A percentile compares a stretch with the other conserved stretches of the same genome.
Evolutionary conservation across 2,329 filamentous ascomycete genomes (phyloP).

Genomic region (Xylariales sp.): DNA sequence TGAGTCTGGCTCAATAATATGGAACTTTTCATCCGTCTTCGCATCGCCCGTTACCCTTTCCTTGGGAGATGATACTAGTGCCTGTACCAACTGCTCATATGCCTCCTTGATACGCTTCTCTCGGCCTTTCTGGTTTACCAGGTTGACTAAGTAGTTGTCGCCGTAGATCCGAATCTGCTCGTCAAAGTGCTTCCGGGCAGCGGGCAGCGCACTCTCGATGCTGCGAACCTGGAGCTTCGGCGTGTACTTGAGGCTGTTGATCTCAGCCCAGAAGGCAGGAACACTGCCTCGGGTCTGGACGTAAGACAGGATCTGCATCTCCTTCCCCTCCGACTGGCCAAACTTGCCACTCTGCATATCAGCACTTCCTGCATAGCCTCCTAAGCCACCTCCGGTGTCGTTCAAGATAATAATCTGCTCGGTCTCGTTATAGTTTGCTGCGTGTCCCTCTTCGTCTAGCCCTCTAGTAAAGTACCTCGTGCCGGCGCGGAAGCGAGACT

Average conservation of each 20-base stretch:
- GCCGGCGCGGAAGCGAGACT: constrained; percentile 82
- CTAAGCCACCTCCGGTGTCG: constrained; percentile 68
- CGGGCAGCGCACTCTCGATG: constrained; percentile 72
- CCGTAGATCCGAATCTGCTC: constrained; percentile 93
- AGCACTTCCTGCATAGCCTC: constrained; percentile 74
- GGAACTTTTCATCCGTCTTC: constrained; percentile 74
- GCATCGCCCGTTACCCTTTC: constrained; percentile 63
- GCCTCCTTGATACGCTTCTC: constrained; percentile 87
- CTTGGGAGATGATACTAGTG: constrained; percentile 64
- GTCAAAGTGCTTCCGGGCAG: constrained; percentile 82
- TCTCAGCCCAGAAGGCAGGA: constrained; percentile 91
- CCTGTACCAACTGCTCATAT: constrained; percentile 85
- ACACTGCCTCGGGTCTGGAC: constrained; percentile 96
- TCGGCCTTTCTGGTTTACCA: constrained; percentile 93
- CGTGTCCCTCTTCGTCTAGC: constrained; percentile 87
- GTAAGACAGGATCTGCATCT: constrained; percentile 88
- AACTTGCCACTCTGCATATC: constrained; percentile 72
- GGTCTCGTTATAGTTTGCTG: constrained; percentile 99
- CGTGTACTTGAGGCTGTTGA: constrained; percentile 89
- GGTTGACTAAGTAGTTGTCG: constrained; percentile 94
- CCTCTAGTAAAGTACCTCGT: constrained; percentile 95
- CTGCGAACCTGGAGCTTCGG: constrained; percentile 85
- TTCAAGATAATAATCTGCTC: constrained; percentile 91
- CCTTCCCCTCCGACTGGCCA: constrained; percentile 55
- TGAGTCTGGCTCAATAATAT: constrained; percentile 63